phyloP scores from a whole-genome alignment of 345 rosid species.

The Carallia pectinifolia region DNA sequence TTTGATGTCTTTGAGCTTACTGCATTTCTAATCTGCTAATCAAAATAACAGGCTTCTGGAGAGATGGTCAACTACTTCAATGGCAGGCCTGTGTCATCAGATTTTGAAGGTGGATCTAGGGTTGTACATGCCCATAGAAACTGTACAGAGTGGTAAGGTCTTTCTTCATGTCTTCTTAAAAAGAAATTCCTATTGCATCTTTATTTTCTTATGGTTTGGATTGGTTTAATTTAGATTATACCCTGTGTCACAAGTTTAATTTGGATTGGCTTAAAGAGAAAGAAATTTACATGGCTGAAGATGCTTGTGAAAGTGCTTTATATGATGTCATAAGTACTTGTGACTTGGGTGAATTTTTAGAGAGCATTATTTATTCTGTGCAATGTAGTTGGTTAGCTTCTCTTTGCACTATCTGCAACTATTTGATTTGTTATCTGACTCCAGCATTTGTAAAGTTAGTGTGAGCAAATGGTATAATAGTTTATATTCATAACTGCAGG shows the following conservation, averaged over 20 bases:
- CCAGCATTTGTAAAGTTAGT: not conserved
- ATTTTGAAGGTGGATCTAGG: slow-evolving; percentile 50
- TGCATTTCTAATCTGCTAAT: slow-evolving; percentile 15
- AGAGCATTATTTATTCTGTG: too few relatives aligned
- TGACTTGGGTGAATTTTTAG: not conserved
- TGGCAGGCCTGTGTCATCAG: slow-evolving; percentile 65
- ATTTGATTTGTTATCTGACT: not conserved
- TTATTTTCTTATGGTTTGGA: not conserved
- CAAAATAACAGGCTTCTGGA: slow-evolving; percentile 62
- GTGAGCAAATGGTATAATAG: slow-evolving; percentile 3
- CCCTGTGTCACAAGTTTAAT: not conserved
- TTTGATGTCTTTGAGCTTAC: not conserved
- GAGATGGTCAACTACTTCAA: slow-evolving; percentile 72
- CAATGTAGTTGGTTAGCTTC: not conserved
- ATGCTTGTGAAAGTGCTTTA: not conserved
- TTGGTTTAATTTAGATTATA: not conserved
- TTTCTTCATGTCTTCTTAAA: not conserved
- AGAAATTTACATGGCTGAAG: not conserved
- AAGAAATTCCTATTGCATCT: not conserved
- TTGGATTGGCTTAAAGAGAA: too few relatives aligned
- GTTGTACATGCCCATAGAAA: slow-evolving; percentile 70
- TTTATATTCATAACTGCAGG: slow-evolving; percentile 38
- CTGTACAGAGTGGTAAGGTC: slow-evolving; percentile 84
- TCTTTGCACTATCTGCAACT: not conserved
- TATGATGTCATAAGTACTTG: not conserved